Conservation (phyloP, 305 asterid species). For the Galium porrigens region DNA sequence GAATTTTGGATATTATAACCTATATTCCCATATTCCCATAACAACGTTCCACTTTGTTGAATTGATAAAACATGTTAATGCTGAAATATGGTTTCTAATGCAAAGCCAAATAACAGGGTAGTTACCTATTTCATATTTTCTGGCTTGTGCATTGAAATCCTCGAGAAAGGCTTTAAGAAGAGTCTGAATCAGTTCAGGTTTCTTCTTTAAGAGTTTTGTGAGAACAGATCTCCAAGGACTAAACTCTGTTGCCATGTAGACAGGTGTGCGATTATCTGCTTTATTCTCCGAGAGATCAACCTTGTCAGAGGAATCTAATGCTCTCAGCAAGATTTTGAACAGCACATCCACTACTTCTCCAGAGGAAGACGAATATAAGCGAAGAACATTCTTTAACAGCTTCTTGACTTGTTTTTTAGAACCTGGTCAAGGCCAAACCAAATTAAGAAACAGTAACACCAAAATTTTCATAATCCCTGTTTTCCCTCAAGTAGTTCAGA, state of each 20-base stretch:
- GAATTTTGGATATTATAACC: background rate
- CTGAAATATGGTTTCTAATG: background rate
- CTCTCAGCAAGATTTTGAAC: slow-evolving; percentile 53
- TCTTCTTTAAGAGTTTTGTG: slow-evolving; percentile 49
- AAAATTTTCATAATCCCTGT: background rate
- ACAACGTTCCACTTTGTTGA: background rate
- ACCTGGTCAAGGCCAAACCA: slow-evolving; percentile 32
- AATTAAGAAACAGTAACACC: background rate
- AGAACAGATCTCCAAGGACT: slow-evolving; percentile 67
- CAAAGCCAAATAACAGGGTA: background rate
- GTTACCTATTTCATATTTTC: slow-evolving; percentile 32
- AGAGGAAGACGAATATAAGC: slow-evolving; percentile 57
- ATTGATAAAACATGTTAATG: background rate
- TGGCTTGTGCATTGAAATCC: slow-evolving; percentile 39
- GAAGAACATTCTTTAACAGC: slow-evolving; percentile 42
- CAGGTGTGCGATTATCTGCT: slow-evolving; percentile 16
- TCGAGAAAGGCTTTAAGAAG: slow-evolving; percentile 57
- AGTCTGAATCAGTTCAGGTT: slow-evolving; percentile 45
- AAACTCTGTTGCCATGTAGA: slow-evolving; percentile 22
- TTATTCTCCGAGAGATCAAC: slow-evolving; percentile 24
- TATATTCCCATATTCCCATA: background rate
- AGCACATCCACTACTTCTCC: slow-evolving; percentile 53
- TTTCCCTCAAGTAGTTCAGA: background rate
- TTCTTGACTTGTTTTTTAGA: slow-evolving; percentile 45
- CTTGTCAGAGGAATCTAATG: slow-evolving; percentile 31